Percentiles rank a stretch among this genome's conserved stretches.
Conservation (phyloP, 768 basidiomycete genomes). For the Tricholoma matsutake region DNA sequence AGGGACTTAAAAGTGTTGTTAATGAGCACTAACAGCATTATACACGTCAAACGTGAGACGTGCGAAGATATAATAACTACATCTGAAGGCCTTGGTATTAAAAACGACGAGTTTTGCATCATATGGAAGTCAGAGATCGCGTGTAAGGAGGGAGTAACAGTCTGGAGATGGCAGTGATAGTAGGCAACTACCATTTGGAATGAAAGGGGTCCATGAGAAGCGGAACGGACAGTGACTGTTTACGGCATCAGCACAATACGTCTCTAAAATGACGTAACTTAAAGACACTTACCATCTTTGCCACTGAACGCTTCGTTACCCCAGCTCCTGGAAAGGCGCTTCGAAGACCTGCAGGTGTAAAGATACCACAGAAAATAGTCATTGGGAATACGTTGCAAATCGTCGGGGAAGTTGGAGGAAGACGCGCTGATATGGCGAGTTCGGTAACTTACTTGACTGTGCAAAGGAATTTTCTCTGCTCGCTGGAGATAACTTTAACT, state of each 20-base stretch:
- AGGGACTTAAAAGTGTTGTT: background rate
- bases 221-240: background rate
- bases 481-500: constrained; percentile 2
- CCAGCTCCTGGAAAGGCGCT: background rate
- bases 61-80: background rate
- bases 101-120: background rate
- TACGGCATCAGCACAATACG: background rate
- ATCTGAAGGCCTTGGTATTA: background rate
- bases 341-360: background rate
- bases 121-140: background rate
- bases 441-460: constrained; percentile 1
- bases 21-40: background rate
- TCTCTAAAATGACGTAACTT: background rate
- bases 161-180: background rate
- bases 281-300: background rate
- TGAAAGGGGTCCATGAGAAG: background rate
- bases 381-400: background rate
- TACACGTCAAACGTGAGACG: background rate
- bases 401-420: background rate
- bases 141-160: background rate
- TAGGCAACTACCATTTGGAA: background rate
- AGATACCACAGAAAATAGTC: background rate
- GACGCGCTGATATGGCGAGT: background rate
- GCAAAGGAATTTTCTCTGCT: background rate
- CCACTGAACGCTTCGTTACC: background rate